Conservation (phyloP, 352 stramenopile species). For the Globisporangium yorkense region DNA sequence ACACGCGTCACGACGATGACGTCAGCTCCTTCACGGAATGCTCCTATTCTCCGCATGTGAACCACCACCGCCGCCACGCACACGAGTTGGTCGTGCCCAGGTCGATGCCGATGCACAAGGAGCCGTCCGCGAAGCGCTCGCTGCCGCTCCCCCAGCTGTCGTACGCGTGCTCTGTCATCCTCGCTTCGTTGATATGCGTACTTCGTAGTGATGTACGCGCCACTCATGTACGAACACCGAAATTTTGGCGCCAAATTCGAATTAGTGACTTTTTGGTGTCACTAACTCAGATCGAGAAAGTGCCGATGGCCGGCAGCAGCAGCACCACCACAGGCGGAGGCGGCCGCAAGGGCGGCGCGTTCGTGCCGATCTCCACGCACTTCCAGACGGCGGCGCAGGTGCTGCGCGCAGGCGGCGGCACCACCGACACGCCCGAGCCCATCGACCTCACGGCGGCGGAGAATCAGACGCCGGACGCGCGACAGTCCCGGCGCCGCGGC, state of each 20-base stretch:
- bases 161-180: constrained; percentile 38
- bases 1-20: neutral
- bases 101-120: constrained; percentile 97
- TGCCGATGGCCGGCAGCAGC: neutral
- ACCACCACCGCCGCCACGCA: constrained; percentile 14
- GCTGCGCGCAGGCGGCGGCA: neutral
- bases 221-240: neutral
- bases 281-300: neutral
- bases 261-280: neutral
- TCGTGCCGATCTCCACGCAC: constrained; percentile 51
- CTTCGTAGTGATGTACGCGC: neutral
- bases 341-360: constrained; percentile 14
- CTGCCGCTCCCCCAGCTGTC: constrained; percentile 71
- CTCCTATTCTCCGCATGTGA: no score
- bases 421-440: constrained; percentile 15
- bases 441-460: constrained; percentile 39
- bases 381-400: constrained; percentile 33
- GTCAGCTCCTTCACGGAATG: neutral
- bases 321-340: neutral
- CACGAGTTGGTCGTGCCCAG: constrained; percentile 99
- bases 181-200: neutral
- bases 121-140: constrained; percentile 66
- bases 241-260: neutral
- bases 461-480: neutral
- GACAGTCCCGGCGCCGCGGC: neutral